These are phyloP conservation scores for Hansenula lynferdii DNA, from an alignment of 1,139 yeast genomes.

Conservation along the genomic window DNA sequence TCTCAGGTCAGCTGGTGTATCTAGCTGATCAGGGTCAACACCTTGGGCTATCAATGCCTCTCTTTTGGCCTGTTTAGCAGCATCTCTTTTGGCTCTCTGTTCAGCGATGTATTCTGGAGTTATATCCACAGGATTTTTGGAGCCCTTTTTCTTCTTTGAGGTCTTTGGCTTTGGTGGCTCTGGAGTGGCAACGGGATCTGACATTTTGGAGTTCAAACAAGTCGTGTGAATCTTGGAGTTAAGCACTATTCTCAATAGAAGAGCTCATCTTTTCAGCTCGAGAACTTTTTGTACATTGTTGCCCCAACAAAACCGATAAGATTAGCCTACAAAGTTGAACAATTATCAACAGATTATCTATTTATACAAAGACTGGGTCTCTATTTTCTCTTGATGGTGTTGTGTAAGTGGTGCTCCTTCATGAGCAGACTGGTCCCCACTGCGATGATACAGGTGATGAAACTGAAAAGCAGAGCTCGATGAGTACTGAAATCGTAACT, in stretches of 20 bases:
- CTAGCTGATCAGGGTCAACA: conserved; percentile 34
- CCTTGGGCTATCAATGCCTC: conserved; percentile 41
- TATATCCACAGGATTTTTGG: conserved; percentile 35
- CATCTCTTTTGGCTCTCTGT: conserved; percentile 46
- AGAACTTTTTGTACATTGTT: no score
- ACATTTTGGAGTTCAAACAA: neutral
- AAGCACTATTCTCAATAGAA: no score
- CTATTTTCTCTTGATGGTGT: conserved; percentile 9
- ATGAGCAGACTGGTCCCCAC: conserved; percentile 20
- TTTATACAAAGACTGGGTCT: no score
- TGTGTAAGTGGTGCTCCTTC: conserved; percentile 23
- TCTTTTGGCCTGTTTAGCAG: conserved; percentile 44
- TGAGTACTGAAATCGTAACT: conserved; percentile 45
- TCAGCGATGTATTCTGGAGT: conserved; percentile 71
- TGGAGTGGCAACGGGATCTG: neutral
- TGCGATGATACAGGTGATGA: conserved; percentile 35
- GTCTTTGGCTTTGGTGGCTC: conserved; percentile 3
- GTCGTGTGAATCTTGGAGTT: neutral
- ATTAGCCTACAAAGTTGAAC: no score
- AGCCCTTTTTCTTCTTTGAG: conserved; percentile 25
- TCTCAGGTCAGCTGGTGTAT: conserved; percentile 32
- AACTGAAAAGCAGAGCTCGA: conserved; percentile 43
- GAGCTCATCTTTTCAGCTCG: no score
- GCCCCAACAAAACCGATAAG: no score
- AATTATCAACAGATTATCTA: no score